Percentiles rank a stretch among this genome's conserved stretches.
phyloP scores from a whole-genome alignment of 495 filamentous ascomycete species.

The Penicillium parvum region DNA sequence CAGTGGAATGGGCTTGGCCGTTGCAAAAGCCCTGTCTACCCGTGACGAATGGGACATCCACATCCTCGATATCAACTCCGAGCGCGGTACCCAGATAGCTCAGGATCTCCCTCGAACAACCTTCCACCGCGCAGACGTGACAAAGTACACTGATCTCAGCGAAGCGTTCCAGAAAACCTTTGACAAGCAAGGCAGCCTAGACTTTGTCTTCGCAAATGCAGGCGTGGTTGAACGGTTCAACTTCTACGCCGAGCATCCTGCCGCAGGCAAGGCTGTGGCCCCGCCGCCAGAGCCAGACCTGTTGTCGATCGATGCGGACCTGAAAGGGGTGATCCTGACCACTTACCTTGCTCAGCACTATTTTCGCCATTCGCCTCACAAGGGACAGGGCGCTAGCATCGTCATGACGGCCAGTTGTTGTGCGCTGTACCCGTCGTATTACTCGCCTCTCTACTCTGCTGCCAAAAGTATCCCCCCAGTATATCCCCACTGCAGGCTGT shows the following conservation, averaged over 20 bases:
- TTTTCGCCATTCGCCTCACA: constrained; percentile 17
- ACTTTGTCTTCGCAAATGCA: constrained; percentile 27
- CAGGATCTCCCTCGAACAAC: neutral
- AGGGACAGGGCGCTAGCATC: constrained; percentile 7
- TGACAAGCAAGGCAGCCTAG: constrained; percentile 4
- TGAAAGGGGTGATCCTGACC: constrained; percentile 19
- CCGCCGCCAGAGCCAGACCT: constrained; percentile 18
- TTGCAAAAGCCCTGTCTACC: constrained; percentile 11
- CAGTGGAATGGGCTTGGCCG: constrained; percentile 21
- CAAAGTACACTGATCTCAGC: constrained; percentile 10
- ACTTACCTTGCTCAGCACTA: constrained; percentile 24
- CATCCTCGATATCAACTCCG: constrained; percentile 12
- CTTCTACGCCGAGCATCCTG: constrained; percentile 14
- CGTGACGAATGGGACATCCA: constrained; percentile 16
- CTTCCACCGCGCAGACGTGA: constrained; percentile 17
- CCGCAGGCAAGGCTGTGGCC: neutral
- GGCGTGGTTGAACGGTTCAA: constrained; percentile 16
- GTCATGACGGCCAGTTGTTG: constrained; percentile 22
- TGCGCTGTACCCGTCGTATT: constrained; percentile 16
- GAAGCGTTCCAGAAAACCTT: constrained; percentile 9
- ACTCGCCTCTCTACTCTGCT: constrained; percentile 16
- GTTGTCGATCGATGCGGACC: constrained; percentile 12
- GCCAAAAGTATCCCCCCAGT: constrained; percentile 12
- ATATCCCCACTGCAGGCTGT: neutral
- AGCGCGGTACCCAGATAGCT: constrained; percentile 9